Percentiles rank a stretch among this genome's conserved stretches.
Conservation (phyloP, 2,329 filamentous ascomycete genomes). For the Arachnomyces sp. region DNA sequence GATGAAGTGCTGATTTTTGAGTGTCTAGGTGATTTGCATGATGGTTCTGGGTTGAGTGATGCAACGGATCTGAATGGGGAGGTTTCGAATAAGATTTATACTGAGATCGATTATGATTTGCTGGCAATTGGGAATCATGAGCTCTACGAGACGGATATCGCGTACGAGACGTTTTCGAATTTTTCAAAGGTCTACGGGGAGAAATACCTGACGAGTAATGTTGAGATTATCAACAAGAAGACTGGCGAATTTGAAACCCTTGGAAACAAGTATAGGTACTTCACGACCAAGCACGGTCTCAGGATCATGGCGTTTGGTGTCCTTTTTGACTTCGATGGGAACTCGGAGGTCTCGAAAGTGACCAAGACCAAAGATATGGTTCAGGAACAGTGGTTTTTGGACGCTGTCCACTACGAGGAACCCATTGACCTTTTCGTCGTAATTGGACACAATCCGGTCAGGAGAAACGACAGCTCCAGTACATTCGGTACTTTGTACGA, state of each 20-base stretch:
- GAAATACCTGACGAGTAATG: constrained; percentile 46
- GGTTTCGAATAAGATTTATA: constrained; percentile 45
- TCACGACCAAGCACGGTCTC: constrained; percentile 41
- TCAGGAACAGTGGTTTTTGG: constrained; percentile 51
- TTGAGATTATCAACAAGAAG: constrained; percentile 39
- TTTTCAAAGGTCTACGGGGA: constrained; percentile 52
- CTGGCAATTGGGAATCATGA: constrained; percentile 56
- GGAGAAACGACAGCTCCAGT: constrained; percentile 34
- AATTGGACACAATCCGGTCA: constrained; percentile 55
- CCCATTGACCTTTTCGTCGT: constrained; percentile 57
- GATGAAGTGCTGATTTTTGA: constrained; percentile 5
- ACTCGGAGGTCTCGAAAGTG: constrained; percentile 54
- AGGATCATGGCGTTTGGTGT: constrained; percentile 48
- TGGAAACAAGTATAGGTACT: constrained; percentile 42
- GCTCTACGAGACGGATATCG: constrained; percentile 54
- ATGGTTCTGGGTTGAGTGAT: constrained; percentile 56
- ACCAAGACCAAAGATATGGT: constrained; percentile 46
- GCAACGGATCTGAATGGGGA: constrained; percentile 50
- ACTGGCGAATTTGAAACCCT: constrained; percentile 39
- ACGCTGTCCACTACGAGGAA: constrained; percentile 46
- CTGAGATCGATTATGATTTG: constrained; percentile 46
- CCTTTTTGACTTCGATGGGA: constrained; percentile 44
- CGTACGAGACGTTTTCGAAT: constrained; percentile 53
- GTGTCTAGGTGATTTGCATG: constrained; percentile 54
- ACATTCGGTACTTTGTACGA: constrained; percentile 45